Conservation (phyloP, 2,329 filamentous ascomycete species). For the Fusarium gaditjirri region DNA sequence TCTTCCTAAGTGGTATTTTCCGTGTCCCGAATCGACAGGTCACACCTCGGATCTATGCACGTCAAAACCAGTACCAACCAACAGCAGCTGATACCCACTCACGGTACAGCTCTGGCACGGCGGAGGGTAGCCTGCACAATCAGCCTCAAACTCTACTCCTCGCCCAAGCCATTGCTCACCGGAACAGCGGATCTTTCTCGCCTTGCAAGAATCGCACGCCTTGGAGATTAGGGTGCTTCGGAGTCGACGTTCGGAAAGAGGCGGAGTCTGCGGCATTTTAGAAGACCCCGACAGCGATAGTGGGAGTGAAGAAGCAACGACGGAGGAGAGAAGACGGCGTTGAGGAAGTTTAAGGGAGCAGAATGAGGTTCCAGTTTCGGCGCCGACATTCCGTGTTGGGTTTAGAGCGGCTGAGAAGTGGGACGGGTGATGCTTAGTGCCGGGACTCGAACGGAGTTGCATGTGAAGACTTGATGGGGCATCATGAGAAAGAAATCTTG, state of each 20-base stretch:
- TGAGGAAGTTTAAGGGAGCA: not conserved
- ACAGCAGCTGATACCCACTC: not conserved
- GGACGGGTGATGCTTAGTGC: not conserved
- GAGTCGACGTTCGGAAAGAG: constrained; percentile 5
- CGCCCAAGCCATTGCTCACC: not conserved
- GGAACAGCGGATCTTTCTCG: constrained; percentile 38
- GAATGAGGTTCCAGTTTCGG: constrained; percentile 3
- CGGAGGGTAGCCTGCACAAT: constrained; percentile 27
- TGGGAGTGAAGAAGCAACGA: not conserved
- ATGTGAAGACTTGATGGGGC: not conserved
- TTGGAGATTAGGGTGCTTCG: constrained; percentile 31
- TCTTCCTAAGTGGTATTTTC: constrained; percentile 35
- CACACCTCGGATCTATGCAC: constrained; percentile 7
- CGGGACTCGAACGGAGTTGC: not conserved
- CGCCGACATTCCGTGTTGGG: constrained; percentile 29
- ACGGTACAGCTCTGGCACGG: constrained; percentile 35
- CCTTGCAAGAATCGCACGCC: constrained; percentile 39
- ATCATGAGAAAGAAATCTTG: not conserved
- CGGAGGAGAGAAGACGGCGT: constrained; percentile 1
- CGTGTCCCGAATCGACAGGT: constrained; percentile 32
- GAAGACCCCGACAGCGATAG: not conserved
- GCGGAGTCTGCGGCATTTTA: constrained; percentile 8
- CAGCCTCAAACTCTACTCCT: not conserved
- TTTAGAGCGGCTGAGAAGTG: not conserved
- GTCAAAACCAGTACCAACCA: not conserved